A percentile compares a stretch with the other conserved stretches of the same genome.
phyloP scores from a whole-genome alignment of 2,329 filamentous ascomycete genomes.

The Lanzia echinophila region DNA sequence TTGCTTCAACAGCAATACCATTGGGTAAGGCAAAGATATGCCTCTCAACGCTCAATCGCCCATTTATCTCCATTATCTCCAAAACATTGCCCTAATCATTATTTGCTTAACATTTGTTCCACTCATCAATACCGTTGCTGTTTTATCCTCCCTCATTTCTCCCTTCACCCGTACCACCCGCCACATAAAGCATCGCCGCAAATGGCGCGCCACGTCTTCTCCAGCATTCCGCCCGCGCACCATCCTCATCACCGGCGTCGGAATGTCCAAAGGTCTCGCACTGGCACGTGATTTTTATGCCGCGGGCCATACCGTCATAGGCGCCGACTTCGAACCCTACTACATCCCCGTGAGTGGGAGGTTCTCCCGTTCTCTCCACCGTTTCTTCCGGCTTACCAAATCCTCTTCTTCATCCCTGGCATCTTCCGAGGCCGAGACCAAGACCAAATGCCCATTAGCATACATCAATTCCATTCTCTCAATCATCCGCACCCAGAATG shows the following conservation, averaged over 20 bases:
- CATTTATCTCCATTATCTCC: conserved; percentile 35
- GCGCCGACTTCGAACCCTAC: conserved; percentile 54
- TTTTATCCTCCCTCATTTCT: conserved; percentile 12
- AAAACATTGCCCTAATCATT: conserved; percentile 41
- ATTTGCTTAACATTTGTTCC: conserved; percentile 19
- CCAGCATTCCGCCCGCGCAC: conserved; percentile 31
- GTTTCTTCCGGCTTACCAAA: conserved; percentile 43
- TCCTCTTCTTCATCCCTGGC: conserved; percentile 22
- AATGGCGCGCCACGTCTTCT: conserved; percentile 16
- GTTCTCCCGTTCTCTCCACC: conserved; percentile 49
- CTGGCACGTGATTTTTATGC: conserved; percentile 60
- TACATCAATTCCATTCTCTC: conserved; percentile 53
- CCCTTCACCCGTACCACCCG: conserved; percentile 12
- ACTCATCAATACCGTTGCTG: conserved; percentile 18
- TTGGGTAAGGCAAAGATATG: not conserved
- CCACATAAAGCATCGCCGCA: conserved; percentile 14
- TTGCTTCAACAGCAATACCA: no score
- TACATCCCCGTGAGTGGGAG: conserved; percentile 46
- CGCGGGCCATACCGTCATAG: conserved; percentile 63
- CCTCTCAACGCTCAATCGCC: conserved; percentile 13
- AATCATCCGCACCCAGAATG: conserved; percentile 51
- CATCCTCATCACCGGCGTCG: conserved; percentile 65
- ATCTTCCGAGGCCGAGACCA: conserved; percentile 24
- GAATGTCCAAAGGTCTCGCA: conserved; percentile 63
- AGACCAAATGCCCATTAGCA: not conserved